Evolutionary conservation across 176 grass and related monocot species (phyloP).

Genomic region (Eragrostis curvula): DNA sequence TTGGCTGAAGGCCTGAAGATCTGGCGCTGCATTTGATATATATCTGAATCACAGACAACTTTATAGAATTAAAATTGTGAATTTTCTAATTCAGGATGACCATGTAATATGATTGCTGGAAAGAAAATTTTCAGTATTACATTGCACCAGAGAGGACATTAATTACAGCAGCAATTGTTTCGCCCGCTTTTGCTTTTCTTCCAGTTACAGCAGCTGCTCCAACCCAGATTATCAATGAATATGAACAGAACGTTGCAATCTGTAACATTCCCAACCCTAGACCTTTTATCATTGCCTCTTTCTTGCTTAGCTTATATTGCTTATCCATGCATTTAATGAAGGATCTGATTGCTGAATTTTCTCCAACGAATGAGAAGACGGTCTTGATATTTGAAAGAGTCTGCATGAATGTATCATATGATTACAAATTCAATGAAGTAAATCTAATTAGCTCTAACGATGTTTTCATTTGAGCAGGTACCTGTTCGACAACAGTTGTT

Average conservation of each 20-base stretch:
- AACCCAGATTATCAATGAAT: slow-evolving; percentile 56
- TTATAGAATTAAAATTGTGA: neutral
- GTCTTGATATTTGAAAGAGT: slow-evolving; percentile 62
- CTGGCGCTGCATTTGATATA: slow-evolving; percentile 63
- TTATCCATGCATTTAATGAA: slow-evolving; percentile 51
- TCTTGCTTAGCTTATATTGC: slow-evolving; percentile 61
- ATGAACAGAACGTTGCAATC: slow-evolving; percentile 63
- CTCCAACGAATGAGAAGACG: slow-evolving; percentile 70
- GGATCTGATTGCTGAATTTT: slow-evolving; percentile 47
- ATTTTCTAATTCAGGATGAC: slow-evolving; percentile 4
- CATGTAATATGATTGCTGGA: slow-evolving; percentile 24
- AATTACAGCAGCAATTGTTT: slow-evolving; percentile 59
- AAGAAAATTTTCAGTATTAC: slow-evolving; percentile 46
- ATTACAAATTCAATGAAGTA: neutral
- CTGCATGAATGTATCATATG: slow-evolving; percentile 40
- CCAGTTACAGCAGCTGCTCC: slow-evolving; percentile 53
- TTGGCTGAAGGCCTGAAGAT: slow-evolving; percentile 66
- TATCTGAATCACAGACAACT: slow-evolving; percentile 54
- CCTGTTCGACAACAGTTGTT: slow-evolving; percentile 66
- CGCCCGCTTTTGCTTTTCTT: slow-evolving; percentile 47
- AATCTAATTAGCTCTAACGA: neutral
- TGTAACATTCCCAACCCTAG: slow-evolving; percentile 64
- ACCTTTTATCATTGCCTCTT: slow-evolving; percentile 56
- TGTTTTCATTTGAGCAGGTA: slow-evolving; percentile 22
- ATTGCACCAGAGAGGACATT: slow-evolving; percentile 70